phyloP scores from a whole-genome alignment of 352 stramenopile species.

The Phytophthora macrochlamydospora region DNA sequence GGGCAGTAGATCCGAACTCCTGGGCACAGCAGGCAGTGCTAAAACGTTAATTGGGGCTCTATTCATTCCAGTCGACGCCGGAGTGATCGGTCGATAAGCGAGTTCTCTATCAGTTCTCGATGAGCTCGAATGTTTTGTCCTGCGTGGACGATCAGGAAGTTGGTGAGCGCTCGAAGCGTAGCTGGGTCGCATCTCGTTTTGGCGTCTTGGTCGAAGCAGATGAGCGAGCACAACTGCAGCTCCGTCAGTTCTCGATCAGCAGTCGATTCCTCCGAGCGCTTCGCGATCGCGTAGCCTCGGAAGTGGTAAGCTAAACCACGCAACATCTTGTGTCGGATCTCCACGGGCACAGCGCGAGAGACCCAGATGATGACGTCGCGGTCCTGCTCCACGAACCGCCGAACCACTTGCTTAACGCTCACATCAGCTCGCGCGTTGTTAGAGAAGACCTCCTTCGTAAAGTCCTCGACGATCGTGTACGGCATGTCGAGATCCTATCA shows the following conservation, averaged over 20 bases:
- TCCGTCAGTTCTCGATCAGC: constrained; percentile 25
- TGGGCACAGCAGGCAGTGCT: too few species aligned
- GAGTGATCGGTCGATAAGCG: constrained; percentile 25
- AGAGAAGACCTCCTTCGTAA: constrained; percentile 14
- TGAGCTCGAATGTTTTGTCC: constrained; percentile 27
- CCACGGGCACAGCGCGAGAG: constrained; percentile 6
- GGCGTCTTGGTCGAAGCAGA: constrained; percentile 32
- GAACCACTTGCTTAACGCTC: constrained; percentile 13
- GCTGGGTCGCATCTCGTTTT: constrained; percentile 4
- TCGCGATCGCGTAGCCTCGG: constrained; percentile 51
- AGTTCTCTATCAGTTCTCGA: constrained; percentile 10
- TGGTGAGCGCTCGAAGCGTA: constrained; percentile 26
- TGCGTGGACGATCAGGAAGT: constrained; percentile 34
- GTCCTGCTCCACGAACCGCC: not conserved
- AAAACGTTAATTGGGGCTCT: too few species aligned
- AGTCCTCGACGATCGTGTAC: constrained; percentile 21
- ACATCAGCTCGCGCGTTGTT: constrained; percentile 12
- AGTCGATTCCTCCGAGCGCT: constrained; percentile 23
- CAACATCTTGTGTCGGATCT: constrained; percentile 2
- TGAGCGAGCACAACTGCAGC: constrained; percentile 44
- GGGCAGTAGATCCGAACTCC: too few species aligned
- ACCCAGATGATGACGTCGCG: constrained; percentile 14
- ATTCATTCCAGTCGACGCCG: not conserved
- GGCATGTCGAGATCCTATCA: not conserved
- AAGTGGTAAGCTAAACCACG: constrained; percentile 31